Evolutionary conservation across 306 rosid genomes (phyloP).

Genomic region (Acacia crassicarpa): DNA sequence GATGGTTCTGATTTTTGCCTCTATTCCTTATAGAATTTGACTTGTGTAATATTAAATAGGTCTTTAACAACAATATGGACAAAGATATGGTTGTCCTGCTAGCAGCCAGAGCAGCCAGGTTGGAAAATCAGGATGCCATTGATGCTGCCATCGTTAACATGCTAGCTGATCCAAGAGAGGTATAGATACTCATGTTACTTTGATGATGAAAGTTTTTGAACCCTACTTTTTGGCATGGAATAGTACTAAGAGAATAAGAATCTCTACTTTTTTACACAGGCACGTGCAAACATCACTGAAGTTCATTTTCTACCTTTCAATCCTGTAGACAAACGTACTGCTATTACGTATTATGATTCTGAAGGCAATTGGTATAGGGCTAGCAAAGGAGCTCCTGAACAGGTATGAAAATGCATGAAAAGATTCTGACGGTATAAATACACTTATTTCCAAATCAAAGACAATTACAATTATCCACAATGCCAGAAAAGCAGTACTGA

Average conservation of each 20-base stretch:
- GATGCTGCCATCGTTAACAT: constrained; percentile 76
- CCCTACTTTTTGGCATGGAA: constrained; percentile 16
- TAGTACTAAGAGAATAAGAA: constrained; percentile 17
- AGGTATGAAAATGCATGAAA: constrained; percentile 46
- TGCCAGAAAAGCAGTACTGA: not conserved
- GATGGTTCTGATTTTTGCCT: constrained; percentile 14
- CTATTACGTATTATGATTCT: constrained; percentile 68
- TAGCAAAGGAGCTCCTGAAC: constrained; percentile 94
- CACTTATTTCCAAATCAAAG: not conserved
- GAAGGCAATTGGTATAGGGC: constrained; percentile 74
- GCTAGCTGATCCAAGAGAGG: constrained; percentile 93
- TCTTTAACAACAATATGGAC: constrained; percentile 65
- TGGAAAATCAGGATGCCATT: constrained; percentile 87
- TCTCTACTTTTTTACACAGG: constrained; percentile 43
- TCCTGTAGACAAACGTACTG: constrained; percentile 91
- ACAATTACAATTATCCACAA: not conserved
- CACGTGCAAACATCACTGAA: constrained; percentile 75
- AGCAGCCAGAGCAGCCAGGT: constrained; percentile 87
- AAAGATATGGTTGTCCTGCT: constrained; percentile 63
- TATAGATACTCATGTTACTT: constrained; percentile 20
- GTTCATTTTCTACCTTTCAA: constrained; percentile 89
- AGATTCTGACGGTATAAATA: not conserved
- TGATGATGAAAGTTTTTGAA: constrained; percentile 8
- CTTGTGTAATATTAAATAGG: constrained; percentile 47
- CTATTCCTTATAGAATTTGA: constrained; percentile 9